These are phyloP conservation scores for Neurospora sp. DNA, from an alignment of 2,329 filamentous ascomycete genomes.

Conservation along the genomic window DNA sequence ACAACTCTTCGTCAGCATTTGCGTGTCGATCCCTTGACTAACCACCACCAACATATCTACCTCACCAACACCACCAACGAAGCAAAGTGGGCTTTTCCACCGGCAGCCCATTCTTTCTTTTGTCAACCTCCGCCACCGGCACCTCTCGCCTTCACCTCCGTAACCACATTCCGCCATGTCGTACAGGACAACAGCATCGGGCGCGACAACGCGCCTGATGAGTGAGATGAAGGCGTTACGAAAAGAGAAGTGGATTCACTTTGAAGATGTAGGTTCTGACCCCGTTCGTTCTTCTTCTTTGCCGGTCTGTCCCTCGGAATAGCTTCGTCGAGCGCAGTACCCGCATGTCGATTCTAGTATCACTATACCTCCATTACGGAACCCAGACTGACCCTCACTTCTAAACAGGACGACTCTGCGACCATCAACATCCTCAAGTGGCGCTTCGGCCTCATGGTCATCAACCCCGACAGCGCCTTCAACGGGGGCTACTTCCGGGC, in stretches of 20 bases:
- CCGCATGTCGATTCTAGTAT: not conserved
- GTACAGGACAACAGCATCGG: constrained; percentile 13
- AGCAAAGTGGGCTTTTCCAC: not conserved
- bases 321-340: not conserved
- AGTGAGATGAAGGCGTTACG: constrained; percentile 72
- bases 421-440: constrained; percentile 80
- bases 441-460: constrained; percentile 80
- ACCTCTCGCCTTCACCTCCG: not conserved
- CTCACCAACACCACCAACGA: not conserved
- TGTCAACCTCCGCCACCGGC: not conserved
- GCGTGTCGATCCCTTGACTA: not conserved
- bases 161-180: not conserved
- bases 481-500: constrained; percentile 89
- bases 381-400: constrained; percentile 1
- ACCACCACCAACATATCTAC: not conserved
- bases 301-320: constrained; percentile 1
- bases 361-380: not conserved
- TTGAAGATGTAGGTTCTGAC: constrained; percentile 40
- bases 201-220: constrained; percentile 75
- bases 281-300: not conserved
- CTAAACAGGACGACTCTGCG: constrained; percentile 44
- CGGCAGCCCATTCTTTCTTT: not conserved
- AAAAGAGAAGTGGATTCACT: constrained; percentile 89
- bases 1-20: not conserved
- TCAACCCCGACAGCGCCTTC: constrained; percentile 86